A percentile compares a stretch with the other conserved stretches of the same genome.
Conservation (phyloP, 208 protist genomes). For the Zelonia costaricensis region DNA sequence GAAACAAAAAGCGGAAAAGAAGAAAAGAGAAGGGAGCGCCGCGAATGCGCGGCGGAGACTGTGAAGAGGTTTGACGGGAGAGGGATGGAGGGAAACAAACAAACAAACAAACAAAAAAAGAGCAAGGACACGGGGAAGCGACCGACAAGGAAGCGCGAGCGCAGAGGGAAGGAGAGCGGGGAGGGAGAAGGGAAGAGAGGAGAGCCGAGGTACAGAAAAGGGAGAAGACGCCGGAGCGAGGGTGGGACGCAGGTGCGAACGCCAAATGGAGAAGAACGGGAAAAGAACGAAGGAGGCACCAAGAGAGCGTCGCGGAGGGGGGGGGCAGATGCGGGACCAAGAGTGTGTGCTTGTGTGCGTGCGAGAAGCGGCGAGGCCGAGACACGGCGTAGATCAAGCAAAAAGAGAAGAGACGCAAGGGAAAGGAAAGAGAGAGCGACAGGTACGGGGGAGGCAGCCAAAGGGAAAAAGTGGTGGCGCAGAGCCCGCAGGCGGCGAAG, state of each 20-base stretch:
- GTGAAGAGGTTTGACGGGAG: no score
- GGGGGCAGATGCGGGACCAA: not conserved
- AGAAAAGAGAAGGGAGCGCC: slow-evolving; percentile 7
- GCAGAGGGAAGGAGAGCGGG: not conserved
- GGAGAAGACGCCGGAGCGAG: not conserved
- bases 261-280: no score
- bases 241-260: not conserved
- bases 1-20: slow-evolving; percentile 13
- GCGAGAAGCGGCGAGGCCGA: not conserved
- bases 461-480: no score
- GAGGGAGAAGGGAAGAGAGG: not conserved
- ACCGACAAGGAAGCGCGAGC: no score
- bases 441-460: no score
- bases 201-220: not conserved
- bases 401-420: not conserved
- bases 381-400: not conserved
- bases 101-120: slow-evolving; percentile 7
- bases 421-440: not conserved
- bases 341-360: not conserved
- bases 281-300: not conserved
- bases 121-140: no score
- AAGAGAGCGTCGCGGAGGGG: no score
- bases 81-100: no score
- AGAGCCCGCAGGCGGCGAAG: no score
- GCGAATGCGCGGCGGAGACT: no score